Conservation (phyloP, 306 rosid species). For the Amphicarpaea edgeworthii region DNA sequence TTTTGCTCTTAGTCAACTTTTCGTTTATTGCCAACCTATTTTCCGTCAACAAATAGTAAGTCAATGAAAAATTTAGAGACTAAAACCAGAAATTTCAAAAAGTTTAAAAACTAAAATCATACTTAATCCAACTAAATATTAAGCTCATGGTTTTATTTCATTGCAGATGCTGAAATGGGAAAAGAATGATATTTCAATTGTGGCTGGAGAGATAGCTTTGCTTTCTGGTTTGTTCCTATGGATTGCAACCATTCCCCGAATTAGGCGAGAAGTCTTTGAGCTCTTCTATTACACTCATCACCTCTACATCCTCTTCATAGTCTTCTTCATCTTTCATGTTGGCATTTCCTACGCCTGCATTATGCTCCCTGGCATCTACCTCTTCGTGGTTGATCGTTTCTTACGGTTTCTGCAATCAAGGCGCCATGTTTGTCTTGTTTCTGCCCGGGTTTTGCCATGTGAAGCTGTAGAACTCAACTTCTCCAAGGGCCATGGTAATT, state of each 20-base stretch:
- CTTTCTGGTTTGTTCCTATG: constrained; percentile 66
- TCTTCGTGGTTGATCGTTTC: constrained; percentile 80
- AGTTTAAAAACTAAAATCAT: too few species aligned
- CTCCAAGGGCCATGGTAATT: constrained; percentile 64
- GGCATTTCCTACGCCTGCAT: constrained; percentile 57
- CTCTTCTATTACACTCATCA: constrained; percentile 79
- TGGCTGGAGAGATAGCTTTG: constrained; percentile 80
- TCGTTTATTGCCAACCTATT: too few species aligned
- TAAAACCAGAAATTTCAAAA: too few species aligned
- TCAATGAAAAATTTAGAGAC: too few species aligned
- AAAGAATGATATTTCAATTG: constrained; percentile 53
- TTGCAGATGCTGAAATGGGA: constrained; percentile 74
- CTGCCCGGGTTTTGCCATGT: constrained; percentile 70
- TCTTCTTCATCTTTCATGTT: constrained; percentile 80
- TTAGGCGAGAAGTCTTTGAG: constrained; percentile 73
- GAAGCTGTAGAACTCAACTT: constrained; percentile 78
- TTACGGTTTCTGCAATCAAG: constrained; percentile 73
- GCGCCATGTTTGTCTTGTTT: constrained; percentile 52
- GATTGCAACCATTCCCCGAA: constrained; percentile 64
- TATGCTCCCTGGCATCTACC: constrained; percentile 83
- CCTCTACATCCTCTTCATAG: constrained; percentile 68
- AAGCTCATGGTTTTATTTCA: background rate
- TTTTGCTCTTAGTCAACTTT: too few species aligned
- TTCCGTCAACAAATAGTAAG: too few species aligned
- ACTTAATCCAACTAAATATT: too few species aligned